phyloP scores from a whole-genome alignment of 2,329 filamentous ascomycete species.

The Tolypocladium tundrense region DNA sequence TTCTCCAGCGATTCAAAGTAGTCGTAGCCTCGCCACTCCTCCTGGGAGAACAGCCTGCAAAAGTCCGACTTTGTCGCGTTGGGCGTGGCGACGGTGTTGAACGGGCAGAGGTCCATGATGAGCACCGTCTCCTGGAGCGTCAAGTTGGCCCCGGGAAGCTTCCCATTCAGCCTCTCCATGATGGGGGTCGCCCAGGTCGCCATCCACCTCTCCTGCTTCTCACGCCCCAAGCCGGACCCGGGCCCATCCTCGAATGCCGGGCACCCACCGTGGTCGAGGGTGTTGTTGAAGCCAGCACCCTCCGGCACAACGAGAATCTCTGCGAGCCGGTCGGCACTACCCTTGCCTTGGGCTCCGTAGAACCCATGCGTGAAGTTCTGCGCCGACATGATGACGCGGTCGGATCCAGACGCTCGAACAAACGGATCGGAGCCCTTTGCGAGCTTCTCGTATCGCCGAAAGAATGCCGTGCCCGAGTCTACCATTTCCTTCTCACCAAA shows the following conservation, averaged over 20 bases:
- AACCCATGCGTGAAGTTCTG: constrained; percentile 68
- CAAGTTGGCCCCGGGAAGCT: constrained; percentile 59
- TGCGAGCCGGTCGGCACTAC: constrained; percentile 34
- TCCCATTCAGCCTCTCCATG: constrained; percentile 55
- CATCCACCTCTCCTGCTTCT: constrained; percentile 47
- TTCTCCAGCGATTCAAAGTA: constrained; percentile 75
- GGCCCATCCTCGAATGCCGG: constrained; percentile 55
- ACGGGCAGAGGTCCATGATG: constrained; percentile 85
- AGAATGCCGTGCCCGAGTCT: constrained; percentile 68
- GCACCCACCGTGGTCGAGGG: constrained; percentile 66
- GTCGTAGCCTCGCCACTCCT: constrained; percentile 71
- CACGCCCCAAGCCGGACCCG: constrained; percentile 33
- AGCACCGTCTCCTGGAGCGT: constrained; percentile 51
- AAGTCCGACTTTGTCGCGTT: constrained; percentile 51
- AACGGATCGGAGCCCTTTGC: constrained; percentile 52
- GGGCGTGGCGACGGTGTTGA: constrained; percentile 60
- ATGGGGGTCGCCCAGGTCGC: constrained; percentile 58
- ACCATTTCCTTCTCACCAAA: constrained; percentile 61
- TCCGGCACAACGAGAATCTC: constrained; percentile 63
- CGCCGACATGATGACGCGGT: constrained; percentile 65
- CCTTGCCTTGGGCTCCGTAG: constrained; percentile 33
- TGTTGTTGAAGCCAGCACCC: constrained; percentile 60
- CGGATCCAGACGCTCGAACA: constrained; percentile 58
- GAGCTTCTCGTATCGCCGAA: constrained; percentile 58
- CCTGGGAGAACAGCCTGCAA: constrained; percentile 61